phyloP scores from a whole-genome alignment of 768 basidiomycete genomes.

The Ramaria rubella region DNA sequence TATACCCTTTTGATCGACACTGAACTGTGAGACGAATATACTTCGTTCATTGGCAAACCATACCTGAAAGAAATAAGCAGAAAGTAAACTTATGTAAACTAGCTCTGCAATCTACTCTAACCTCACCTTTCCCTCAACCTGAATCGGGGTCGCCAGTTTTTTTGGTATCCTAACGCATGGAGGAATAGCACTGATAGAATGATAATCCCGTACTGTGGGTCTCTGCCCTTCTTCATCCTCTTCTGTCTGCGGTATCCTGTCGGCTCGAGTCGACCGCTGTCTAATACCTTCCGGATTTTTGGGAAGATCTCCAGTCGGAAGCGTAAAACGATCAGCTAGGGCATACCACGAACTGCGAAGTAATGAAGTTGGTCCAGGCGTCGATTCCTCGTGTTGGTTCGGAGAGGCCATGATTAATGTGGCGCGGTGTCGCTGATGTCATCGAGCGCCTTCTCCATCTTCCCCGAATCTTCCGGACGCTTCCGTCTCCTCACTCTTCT shows the following conservation, averaged over 20 bases:
- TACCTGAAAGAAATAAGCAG: conserved; percentile 34
- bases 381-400: not conserved
- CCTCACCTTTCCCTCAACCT: conserved; percentile 70
- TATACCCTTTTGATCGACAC: not conserved
- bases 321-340: conserved; percentile 49
- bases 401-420: not conserved
- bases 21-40: conserved; percentile 22
- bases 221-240: conserved; percentile 45
- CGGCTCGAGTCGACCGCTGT: conserved; percentile 56
- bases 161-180: conserved; percentile 68
- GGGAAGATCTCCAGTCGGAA: conserved; percentile 25
- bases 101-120: not conserved
- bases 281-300: conserved; percentile 31
- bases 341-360: conserved; percentile 43
- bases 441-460: not conserved
- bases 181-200: conserved; percentile 60
- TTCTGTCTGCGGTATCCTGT: conserved; percentile 61
- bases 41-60: conserved; percentile 98
- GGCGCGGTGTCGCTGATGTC: not conserved
- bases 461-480: not conserved
- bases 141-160: conserved; percentile 75
- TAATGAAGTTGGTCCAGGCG: not conserved
- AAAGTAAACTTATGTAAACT: not conserved
- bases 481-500: too few relatives aligned
- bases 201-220: conserved; percentile 66